Conservation (phyloP, 805 yeast species). For the Hanseniaspora jakobsenii region DNA sequence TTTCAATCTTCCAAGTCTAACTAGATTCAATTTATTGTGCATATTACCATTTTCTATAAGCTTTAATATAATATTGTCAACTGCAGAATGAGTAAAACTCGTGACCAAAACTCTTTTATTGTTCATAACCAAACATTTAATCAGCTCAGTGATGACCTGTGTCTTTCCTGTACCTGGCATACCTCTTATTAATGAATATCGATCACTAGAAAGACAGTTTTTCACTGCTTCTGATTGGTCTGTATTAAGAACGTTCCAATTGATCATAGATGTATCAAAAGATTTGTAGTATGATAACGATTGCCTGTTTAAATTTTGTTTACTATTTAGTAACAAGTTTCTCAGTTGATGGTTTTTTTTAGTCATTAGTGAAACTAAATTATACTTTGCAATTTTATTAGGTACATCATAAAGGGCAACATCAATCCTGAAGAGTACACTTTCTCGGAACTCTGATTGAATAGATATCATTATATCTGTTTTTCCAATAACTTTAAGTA, state of each 20-base stretch:
- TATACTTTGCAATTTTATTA: conserved; percentile 63
- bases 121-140: conserved; percentile 42
- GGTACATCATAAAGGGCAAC: conserved; percentile 68
- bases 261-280: conserved; percentile 11
- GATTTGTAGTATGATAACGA: conserved; percentile 14
- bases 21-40: conserved; percentile 26
- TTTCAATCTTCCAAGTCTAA: conserved; percentile 64
- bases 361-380: conserved; percentile 56
- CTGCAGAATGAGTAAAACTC: conserved; percentile 91
- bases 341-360: background rate
- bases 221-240: conserved; percentile 66
- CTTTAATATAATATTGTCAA: conserved; percentile 79
- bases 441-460: conserved; percentile 16
- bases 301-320: conserved; percentile 3
- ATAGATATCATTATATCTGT: conserved; percentile 16
- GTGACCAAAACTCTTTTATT: conserved; percentile 62
- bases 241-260: conserved; percentile 37
- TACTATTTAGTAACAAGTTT: conserved; percentile 3
- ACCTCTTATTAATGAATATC: conserved; percentile 74
- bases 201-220: conserved; percentile 50
- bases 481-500: conserved; percentile 34
- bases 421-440: conserved; percentile 51
- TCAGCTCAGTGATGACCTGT: conserved; percentile 70
- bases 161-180: conserved; percentile 99
- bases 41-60: conserved; percentile 35